Evolutionary conservation across 805 yeast genomes (phyloP).

Genomic region (Suhomyces sp.): DNA sequence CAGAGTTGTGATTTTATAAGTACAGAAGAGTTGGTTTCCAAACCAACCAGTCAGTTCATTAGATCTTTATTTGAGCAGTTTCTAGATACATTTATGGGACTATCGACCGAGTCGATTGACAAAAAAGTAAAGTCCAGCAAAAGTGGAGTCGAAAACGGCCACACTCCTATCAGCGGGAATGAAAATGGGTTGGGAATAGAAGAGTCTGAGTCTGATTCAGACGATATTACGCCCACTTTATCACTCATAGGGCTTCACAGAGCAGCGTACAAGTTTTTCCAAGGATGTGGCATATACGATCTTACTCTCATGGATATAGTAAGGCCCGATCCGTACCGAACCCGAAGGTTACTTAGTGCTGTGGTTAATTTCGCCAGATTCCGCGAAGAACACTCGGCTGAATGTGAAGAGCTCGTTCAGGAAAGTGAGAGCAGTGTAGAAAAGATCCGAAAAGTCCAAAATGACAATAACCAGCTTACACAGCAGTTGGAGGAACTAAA

Average conservation of each 20-base stretch:
- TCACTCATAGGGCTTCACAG: conserved; percentile 55
- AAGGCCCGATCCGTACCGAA: conserved; percentile 71
- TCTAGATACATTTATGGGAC: conserved; percentile 57
- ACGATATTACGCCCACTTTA: conserved; percentile 37
- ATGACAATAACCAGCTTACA: conserved; percentile 10
- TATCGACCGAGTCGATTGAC: conserved; percentile 33
- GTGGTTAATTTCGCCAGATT: conserved; percentile 83
- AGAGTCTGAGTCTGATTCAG: conserved; percentile 22
- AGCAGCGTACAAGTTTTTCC: conserved; percentile 59
- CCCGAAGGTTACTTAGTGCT: conserved; percentile 69
- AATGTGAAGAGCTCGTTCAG: conserved; percentile 60
- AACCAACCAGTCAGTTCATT: conserved; percentile 57
- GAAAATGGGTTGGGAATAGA: conserved; percentile 5
- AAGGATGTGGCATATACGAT: conserved; percentile 74
- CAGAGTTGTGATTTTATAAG: conserved; percentile 61
- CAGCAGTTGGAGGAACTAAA: conserved; percentile 9
- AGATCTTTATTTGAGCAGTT: conserved; percentile 57
- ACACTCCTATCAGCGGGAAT: conserved; percentile 2
- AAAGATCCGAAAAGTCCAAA: conserved; percentile 29
- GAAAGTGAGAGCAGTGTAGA: conserved; percentile 51
- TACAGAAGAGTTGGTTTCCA: conserved; percentile 54
- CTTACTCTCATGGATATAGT: conserved; percentile 70
- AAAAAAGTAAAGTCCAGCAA: conserved; percentile 12
- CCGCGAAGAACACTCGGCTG: conserved; percentile 70
- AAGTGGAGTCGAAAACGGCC: conserved; percentile 9